Conservation (phyloP, 768 basidiomycete genomes). For the Trametes maxima region DNA sequence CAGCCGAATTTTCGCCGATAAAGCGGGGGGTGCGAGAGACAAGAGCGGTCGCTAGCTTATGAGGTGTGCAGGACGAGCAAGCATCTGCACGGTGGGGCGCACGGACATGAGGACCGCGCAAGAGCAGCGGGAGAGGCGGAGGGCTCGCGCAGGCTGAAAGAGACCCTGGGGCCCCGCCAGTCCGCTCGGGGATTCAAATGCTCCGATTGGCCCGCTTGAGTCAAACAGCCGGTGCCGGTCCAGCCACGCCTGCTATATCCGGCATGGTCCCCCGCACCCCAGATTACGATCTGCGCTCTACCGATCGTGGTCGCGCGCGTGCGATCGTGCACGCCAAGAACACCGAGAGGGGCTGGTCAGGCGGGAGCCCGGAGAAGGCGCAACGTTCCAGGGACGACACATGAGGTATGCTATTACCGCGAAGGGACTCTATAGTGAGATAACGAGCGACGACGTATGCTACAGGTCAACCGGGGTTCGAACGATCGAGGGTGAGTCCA, state of each 20-base stretch:
- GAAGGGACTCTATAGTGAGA: constrained; percentile 2
- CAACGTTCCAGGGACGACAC: no score
- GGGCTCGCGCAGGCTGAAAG: background rate
- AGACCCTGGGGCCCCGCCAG: background rate
- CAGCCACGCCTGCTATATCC: background rate
- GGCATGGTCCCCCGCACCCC: constrained; percentile 8
- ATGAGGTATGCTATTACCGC: constrained; percentile 12
- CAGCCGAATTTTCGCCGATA: background rate
- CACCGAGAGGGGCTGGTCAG: background rate
- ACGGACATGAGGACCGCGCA: constrained; percentile 17
- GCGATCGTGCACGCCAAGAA: background rate
- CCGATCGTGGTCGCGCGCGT: constrained; percentile 2
- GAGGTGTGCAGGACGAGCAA: constrained; percentile 10
- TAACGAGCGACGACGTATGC: constrained; percentile 16
- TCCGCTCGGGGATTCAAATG: constrained; percentile 7
- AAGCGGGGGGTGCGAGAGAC: background rate
- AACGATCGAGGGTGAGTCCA: constrained; percentile 1
- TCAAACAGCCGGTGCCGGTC: constrained; percentile 14
- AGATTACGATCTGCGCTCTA: constrained; percentile 24
- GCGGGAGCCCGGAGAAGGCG: background rate
- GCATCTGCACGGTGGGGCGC: constrained; percentile 21
- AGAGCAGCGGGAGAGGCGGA: constrained; percentile 10
- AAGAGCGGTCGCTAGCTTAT: constrained; percentile 8
- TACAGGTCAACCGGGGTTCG: constrained; percentile 8
- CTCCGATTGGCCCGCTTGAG: constrained; percentile 14